Percentiles rank a stretch among this genome's conserved stretches.
Evolutionary conservation across 2,329 filamentous ascomycete genomes (phyloP).

Genomic region (Xylariaceae sp.): DNA sequence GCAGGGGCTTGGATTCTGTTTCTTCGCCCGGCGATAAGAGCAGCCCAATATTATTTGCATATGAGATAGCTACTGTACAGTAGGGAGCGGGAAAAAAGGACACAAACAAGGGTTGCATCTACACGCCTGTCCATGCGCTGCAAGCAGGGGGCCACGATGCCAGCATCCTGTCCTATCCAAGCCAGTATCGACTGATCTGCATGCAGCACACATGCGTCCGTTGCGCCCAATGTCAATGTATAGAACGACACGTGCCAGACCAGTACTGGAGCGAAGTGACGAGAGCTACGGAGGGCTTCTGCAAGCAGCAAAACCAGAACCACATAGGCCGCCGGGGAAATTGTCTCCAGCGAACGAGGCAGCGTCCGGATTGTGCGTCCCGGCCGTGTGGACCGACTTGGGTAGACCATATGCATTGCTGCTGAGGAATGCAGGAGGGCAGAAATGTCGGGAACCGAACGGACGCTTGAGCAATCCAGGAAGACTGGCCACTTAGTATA

Average conservation of each 20-base stretch:
- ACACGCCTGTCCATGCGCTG: slow-evolving; percentile 13
- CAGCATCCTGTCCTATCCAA: slow-evolving; percentile 19
- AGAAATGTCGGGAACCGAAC: background rate
- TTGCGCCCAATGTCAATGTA: slow-evolving; percentile 26
- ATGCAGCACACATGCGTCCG: slow-evolving; percentile 22
- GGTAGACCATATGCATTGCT: slow-evolving; percentile 1
- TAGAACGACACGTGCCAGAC: slow-evolving; percentile 28
- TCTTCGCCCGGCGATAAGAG: background rate
- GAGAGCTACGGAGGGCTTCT: slow-evolving; percentile 4
- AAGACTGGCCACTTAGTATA: background rate
- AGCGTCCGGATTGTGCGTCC: slow-evolving; percentile 6
- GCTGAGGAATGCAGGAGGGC: slow-evolving; percentile 2
- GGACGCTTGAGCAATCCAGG: background rate
- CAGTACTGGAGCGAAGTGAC: slow-evolving; percentile 24
- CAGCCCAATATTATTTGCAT: background rate
- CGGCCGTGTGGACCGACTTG: slow-evolving; percentile 10
- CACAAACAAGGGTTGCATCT: slow-evolving; percentile 4
- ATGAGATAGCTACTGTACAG: background rate
- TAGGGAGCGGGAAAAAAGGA: background rate
- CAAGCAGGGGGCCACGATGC: slow-evolving; percentile 12
- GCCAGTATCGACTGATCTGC: slow-evolving; percentile 21
- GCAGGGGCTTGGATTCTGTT: background rate
- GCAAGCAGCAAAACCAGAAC: slow-evolving; percentile 8
- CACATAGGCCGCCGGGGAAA: slow-evolving; percentile 4
- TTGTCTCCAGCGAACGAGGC: slow-evolving; percentile 8